Base-by-base conservation (phyloP, 2,329 filamentous ascomycete species). In the Sclerotinia nivalis region DNA sequence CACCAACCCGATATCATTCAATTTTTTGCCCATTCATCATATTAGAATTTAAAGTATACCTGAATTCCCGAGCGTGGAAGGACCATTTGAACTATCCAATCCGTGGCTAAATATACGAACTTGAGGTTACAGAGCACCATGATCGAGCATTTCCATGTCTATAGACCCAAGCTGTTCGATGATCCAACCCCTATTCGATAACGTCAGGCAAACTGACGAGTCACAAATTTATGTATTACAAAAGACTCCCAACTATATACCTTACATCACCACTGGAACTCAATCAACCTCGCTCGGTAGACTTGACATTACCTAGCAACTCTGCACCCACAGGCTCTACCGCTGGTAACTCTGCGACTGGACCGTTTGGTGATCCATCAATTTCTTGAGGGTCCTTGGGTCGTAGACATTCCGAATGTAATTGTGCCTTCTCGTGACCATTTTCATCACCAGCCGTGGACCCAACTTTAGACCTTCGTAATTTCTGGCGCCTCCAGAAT, bases 331-430 rank as follows among this genome's bases (percentile, higher is more conserved):
- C 25, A 25, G 37, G 25, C 28, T 66, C 49, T 56, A 55, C 18
- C 47, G 64, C 64, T 34, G 54, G 64, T 31, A 58, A 45, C 47
- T 66, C 61, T 54, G 50, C 34, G 6, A 56, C 28, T 45, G 34
- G 22, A n/a, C 47, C 22, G 28, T 12, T 65, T 28, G 61, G 25
- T 15, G 37, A 28, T 25, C 47, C 61, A 2, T 65, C 61, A 31
- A 65, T 52, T 20, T 65, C 61, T 40, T 54, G 22, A 6, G n/a
- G 61, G 1, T 1, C 4, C 0, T 40, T 65, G n/a, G n/a, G 31
- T 15, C 47, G 47, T 8, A 65, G 15, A 52, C 31, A 54, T 12
- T 65, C 47, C 1, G 47, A 65, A 65, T 65, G 61, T 1, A 65
- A 12, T 13, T 65, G 61, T 1, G 47, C 47, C 2, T 65, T 65